Base-by-base conservation (phyloP, 1,284 basidiomycete species). In the Sphaerobolus stellatus region DNA sequence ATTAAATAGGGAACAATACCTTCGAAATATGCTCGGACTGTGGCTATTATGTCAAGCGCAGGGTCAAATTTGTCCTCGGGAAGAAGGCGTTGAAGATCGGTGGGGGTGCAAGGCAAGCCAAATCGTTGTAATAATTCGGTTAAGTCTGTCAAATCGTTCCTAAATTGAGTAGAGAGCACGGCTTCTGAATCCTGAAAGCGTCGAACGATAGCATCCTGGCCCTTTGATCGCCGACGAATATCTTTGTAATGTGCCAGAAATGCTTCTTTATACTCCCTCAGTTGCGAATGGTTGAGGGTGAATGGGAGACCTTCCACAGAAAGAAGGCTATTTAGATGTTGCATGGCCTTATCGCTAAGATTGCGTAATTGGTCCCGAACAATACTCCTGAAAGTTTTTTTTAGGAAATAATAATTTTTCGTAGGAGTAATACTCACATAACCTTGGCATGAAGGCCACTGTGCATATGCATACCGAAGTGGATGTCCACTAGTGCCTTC, bases 11-110 rank as follows among this genome's bases (percentile, higher is more conserved):
- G 8, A 27, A 27, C 58, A 60, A 9, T 55, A 84, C 84, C 81
- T 75, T 88, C 84, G 67, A 87, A 90, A 59, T 90, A 90, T 0
- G 84, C 88, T 1, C 85, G 73, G 3, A 86, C 83, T 41, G 83
- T 78, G 0, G 87, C 82, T 83, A 89, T 88, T 60, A 88, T 84
- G 9, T 67, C 64, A 3, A 90, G 64, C 0, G 82, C 84, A 0
- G 79, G 71, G 22, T 84, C 81, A 72, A 75, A 79, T 0, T 69
- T 68, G 58, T 87, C 83, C 0, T 75, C 56, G 0, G 81, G 76
- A 2, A 84, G 68, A 0, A 90, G 64, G 56, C 78, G 83, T 0
- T 76, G 66, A 0, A 86, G 63, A 48, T 84, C 79, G 1, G 66
- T 63, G 0, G 78, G 64, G 31, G 72, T 67, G 1, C 73, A 73